A percentile compares a stretch with the other conserved stretches of the same genome.
Evolutionary conservation across 2,329 filamentous ascomycete species (phyloP).

Genomic region (Cladosporium sp.): DNA sequence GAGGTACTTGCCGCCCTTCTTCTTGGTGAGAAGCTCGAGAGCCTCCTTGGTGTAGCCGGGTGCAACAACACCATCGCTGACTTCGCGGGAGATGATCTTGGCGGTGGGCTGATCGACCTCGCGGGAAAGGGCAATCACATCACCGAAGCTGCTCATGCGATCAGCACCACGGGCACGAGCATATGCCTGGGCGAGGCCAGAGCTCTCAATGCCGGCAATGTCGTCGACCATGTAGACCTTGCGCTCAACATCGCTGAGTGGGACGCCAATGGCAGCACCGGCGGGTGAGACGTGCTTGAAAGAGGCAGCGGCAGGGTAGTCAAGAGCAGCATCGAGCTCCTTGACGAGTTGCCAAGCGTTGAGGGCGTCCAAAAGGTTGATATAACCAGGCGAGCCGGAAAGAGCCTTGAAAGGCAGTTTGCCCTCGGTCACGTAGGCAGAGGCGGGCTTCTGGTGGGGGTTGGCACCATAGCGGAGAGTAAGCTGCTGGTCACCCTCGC

Average conservation of each 20-base stretch:
- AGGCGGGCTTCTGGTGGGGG: constrained; percentile 95
- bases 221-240: constrained; percentile 99
- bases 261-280: constrained; percentile 88
- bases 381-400: constrained; percentile 84
- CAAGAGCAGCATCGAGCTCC: constrained; percentile 85
- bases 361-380: constrained; percentile 92
- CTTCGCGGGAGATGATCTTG: constrained; percentile 96
- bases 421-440: constrained; percentile 70
- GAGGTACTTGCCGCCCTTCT: constrained; percentile 96
- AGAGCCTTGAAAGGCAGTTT: constrained; percentile 93
- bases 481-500: constrained; percentile 75
- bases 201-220: constrained; percentile 81
- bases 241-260: constrained; percentile 79
- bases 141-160: constrained; percentile 97
- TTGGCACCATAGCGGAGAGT: constrained; percentile 92
- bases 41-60: constrained; percentile 81
- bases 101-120: constrained; percentile 88
- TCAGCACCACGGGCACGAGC: constrained; percentile 92
- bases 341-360: constrained; percentile 97
- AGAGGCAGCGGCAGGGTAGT: constrained; percentile 85
- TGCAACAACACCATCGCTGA: constrained; percentile 94
- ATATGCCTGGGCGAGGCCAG: constrained; percentile 86
- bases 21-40: constrained; percentile 88
- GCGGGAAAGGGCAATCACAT: constrained; percentile 90
- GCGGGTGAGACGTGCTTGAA: constrained; percentile 99